Conservation (phyloP, 2,329 filamentous ascomycete genomes). For the Daldinia sp. region DNA sequence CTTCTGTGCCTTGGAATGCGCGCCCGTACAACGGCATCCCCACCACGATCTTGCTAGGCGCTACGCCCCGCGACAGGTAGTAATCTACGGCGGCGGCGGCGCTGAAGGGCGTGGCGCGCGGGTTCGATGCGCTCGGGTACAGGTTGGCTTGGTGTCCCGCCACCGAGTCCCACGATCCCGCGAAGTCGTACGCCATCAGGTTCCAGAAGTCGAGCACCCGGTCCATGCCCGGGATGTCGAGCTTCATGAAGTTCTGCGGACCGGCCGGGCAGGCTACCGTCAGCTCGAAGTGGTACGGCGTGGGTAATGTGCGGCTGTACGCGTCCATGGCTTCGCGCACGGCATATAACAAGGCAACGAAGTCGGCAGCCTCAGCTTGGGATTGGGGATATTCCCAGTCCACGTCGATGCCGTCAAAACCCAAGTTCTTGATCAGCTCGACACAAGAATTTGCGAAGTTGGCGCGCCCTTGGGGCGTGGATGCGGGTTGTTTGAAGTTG, state of each 20-base stretch:
- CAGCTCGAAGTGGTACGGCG: constrained; percentile 69
- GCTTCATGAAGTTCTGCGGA: constrained; percentile 69
- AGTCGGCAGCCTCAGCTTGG: constrained; percentile 66
- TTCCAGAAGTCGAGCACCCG: constrained; percentile 79
- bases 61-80: constrained; percentile 74
- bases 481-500: constrained; percentile 83
- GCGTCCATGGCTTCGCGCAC: constrained; percentile 69
- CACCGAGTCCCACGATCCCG: constrained; percentile 80
- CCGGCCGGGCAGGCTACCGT: constrained; percentile 75
- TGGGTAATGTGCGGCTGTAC: constrained; percentile 61
- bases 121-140: constrained; percentile 67
- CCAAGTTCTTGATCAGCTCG: constrained; percentile 80
- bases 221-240: constrained; percentile 75
- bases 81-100: constrained; percentile 76
- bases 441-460: constrained; percentile 81
- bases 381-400: constrained; percentile 77
- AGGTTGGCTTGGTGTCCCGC: constrained; percentile 88
- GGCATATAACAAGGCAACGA: constrained; percentile 69
- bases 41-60: constrained; percentile 79
- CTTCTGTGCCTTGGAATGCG: constrained; percentile 82
- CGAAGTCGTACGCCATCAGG: constrained; percentile 90
- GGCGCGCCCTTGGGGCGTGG: constrained; percentile 75
- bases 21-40: constrained; percentile 95
- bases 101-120: constrained; percentile 80
- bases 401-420: constrained; percentile 79